Evolutionary conservation across 1,284 basidiomycete species (phyloP).

Genomic region (Boletus mariae): DNA sequence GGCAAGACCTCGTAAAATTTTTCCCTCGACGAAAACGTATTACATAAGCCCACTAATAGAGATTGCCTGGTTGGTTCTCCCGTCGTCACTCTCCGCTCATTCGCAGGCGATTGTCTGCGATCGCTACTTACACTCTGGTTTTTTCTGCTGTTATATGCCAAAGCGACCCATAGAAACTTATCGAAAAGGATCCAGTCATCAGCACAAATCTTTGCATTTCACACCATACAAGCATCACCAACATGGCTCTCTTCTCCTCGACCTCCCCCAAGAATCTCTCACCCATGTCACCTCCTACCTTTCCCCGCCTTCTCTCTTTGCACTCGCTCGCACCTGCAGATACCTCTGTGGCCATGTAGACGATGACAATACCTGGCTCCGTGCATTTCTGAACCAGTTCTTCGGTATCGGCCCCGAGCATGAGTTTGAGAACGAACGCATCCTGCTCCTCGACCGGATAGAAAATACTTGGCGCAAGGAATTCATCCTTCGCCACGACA

Average conservation of each 20-base stretch:
- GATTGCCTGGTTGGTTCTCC: too few species aligned
- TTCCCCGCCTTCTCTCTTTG: conserved; percentile 59
- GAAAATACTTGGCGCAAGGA: conserved; percentile 67
- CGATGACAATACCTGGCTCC: conserved; percentile 79
- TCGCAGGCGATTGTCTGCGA: conserved; percentile 23
- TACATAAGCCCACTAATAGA: background rate
- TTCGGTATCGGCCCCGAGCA: conserved; percentile 62
- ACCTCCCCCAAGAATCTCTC: conserved; percentile 70
- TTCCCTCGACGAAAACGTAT: too few species aligned
- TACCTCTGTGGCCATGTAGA: conserved; percentile 62
- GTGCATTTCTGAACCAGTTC: conserved; percentile 75
- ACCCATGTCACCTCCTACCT: conserved; percentile 78
- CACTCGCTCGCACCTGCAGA: conserved; percentile 55
- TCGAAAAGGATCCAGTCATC: conserved; percentile 11
- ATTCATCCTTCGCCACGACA: conserved; percentile 52
- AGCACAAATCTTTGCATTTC: conserved; percentile 1
- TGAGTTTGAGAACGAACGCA: conserved; percentile 42
- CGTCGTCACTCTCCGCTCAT: conserved; percentile 6
- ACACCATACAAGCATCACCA: conserved; percentile 27
- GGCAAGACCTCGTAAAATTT: conserved; percentile 11
- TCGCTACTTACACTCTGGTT: conserved; percentile 7
- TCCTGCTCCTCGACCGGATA: conserved; percentile 53
- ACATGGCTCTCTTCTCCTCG: conserved; percentile 56
- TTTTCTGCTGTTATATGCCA: conserved; percentile 29
- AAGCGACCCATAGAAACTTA: conserved; percentile 20